Percentiles rank a stretch among this genome's conserved stretches.
Conservation (phyloP, 257 asterid species). For the Rhazya stricta region DNA sequence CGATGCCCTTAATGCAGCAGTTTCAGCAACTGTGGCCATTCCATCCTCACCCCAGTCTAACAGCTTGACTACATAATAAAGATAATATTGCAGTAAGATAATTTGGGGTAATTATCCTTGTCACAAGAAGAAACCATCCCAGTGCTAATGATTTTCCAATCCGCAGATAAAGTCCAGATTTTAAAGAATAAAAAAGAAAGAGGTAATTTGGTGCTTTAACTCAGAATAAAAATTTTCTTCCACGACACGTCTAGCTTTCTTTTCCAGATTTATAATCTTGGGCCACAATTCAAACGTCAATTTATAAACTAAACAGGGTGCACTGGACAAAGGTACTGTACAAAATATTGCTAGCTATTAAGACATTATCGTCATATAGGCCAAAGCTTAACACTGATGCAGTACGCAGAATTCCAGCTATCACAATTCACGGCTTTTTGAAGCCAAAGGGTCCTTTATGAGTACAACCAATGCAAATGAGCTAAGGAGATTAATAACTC, state of each 20-base stretch:
- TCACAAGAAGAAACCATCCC: not conserved
- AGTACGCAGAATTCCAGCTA: not conserved
- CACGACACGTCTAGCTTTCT: not conserved
- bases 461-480: not conserved
- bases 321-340: not conserved
- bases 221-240: not conserved
- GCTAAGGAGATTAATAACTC: not conserved
- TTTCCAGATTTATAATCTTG: not conserved
- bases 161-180: not conserved
- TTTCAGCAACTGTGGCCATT: conserved; percentile 50
- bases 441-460: not conserved
- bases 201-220: not conserved
- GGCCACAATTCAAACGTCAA: not conserved
- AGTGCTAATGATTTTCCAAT: not conserved
- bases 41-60: conserved; percentile 78
- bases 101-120: not conserved
- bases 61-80: conserved; percentile 48
- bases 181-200: not conserved
- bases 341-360: not conserved
- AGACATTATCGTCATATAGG: not conserved
- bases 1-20: conserved; percentile 45
- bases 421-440: not conserved
- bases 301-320: not conserved
- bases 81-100: conserved; percentile 11
- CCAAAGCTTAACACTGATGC: not conserved